Percentiles rank a stretch among this genome's conserved stretches.
phyloP scores from a whole-genome alignment of 805 yeast genomes.

The Lipomyces lipofer region DNA sequence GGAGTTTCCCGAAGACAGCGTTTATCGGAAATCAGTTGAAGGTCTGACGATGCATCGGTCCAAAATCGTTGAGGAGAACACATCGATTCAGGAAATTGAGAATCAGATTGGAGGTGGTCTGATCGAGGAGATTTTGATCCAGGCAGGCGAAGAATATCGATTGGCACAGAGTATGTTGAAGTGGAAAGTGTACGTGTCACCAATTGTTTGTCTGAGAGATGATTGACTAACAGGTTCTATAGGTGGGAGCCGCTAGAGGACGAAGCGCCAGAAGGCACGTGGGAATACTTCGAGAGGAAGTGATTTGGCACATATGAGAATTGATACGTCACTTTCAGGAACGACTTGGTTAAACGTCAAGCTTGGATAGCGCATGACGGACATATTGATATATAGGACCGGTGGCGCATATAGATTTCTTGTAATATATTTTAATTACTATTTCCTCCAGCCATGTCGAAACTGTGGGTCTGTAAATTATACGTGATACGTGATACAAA shows the following conservation, averaged over 20 bases:
- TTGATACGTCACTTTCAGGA: no score
- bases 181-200: constrained; percentile 49
- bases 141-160: constrained; percentile 77
- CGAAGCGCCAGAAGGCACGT: constrained; percentile 76
- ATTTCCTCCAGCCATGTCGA: no score
- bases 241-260: constrained; percentile 87
- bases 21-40: constrained; percentile 74
- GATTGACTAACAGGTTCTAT: not conserved
- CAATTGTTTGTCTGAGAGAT: not conserved
- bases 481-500: no score
- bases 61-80: constrained; percentile 61
- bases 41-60: constrained; percentile 69
- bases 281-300: constrained; percentile 69
- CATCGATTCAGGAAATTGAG: constrained; percentile 66
- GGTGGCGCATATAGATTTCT: no score
- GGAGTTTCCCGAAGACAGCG: constrained; percentile 69
- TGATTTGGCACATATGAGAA: not conserved
- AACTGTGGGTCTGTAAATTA: no score
- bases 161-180: constrained; percentile 66
- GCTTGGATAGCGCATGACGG: no score
- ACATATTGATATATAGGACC: no score
- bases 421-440: no score
- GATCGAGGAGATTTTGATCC: constrained; percentile 77
- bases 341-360: no score
- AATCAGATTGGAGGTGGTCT: constrained; percentile 75